Evolutionary conservation across 768 basidiomycete genomes (phyloP), one percentile per base, ranked within the genome.

Genomic region (Boletus edulis): DNA sequence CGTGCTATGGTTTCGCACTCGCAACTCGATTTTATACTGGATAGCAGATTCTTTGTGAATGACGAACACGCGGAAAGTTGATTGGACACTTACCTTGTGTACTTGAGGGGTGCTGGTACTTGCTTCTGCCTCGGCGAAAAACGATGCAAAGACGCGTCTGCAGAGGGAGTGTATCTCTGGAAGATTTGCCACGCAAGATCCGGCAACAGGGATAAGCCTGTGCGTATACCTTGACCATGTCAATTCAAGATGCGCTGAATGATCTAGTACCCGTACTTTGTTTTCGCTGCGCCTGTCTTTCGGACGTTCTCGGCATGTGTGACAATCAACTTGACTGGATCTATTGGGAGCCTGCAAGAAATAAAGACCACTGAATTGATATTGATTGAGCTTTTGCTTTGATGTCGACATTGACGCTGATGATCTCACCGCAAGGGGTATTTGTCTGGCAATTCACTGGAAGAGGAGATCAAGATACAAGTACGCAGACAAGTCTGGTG

Each of bases 11-110:
- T 92, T 91, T 40, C 91, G 81, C 31, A 86, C 70, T 47, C 85
- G 79, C 47, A 90, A 64, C 61, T 93, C 90, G 37, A 93, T 83
- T 68, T 92, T 92, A 74, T 89, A 94, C 91, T 93, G 55, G 40
- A 29, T 11, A 24, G 7, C 4, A 11, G 24, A 43, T n/a, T 22
- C 13, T 3, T 34, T 20, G 31, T 55, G 15, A 46, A 50, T 29
- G 32, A 55, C 39, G 22, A 3, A 5, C 12, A 27, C 10, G 20
- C 34, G 32, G 2, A 11, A 34, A n/a, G 46, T 22, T 1, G 27
- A 50, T 1, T 24, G 8, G 24, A 41, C 39, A 51, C 60, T 24
- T 15, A 55, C 67, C 84, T 87, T 46, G 71, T 83, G 63, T 74
- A 83, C 54, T 71, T 74, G 58, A 68, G 72, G 12, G 15, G 54